These are phyloP conservation scores for Penicillium crustosum DNA, from an alignment of 2,329 filamentous ascomycete genomes.

Conservation along the genomic window DNA sequence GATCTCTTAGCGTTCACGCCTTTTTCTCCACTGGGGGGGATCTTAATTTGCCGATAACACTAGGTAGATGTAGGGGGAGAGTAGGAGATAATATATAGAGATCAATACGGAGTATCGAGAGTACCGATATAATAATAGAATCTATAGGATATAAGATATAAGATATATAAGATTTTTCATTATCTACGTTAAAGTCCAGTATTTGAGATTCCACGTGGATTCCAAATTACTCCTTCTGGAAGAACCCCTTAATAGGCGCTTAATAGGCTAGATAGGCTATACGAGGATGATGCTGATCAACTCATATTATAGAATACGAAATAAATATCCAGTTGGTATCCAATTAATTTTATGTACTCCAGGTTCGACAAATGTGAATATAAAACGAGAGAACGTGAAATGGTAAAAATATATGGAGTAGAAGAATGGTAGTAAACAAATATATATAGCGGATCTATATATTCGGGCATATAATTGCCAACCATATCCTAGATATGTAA, in stretches of 20 bases:
- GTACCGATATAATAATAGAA: too few species aligned
- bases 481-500: background rate
- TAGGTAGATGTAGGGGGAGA: background rate
- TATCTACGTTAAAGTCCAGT: background rate
- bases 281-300: background rate
- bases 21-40: slow-evolving; percentile 16
- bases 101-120: background rate
- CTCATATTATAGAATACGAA: background rate
- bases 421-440: background rate
- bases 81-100: background rate
- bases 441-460: slow-evolving; percentile 1
- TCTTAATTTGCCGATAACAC: slow-evolving; percentile 21
- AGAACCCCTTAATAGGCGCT: slow-evolving; percentile 1
- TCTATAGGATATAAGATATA: background rate
- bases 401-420: background rate
- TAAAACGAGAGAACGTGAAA: background rate
- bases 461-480: background rate
- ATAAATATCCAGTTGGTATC: background rate
- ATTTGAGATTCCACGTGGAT: slow-evolving; percentile 7
- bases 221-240: background rate
- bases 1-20: slow-evolving; percentile 20
- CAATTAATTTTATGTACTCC: background rate
- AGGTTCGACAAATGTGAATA: background rate
- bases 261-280: background rate
- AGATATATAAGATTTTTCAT: background rate